Evolutionary conservation across 371 early-diverging fungal species (phyloP), one percentile per base, ranked within the genome.

Genomic region (Apophysomyces variabilis): DNA sequence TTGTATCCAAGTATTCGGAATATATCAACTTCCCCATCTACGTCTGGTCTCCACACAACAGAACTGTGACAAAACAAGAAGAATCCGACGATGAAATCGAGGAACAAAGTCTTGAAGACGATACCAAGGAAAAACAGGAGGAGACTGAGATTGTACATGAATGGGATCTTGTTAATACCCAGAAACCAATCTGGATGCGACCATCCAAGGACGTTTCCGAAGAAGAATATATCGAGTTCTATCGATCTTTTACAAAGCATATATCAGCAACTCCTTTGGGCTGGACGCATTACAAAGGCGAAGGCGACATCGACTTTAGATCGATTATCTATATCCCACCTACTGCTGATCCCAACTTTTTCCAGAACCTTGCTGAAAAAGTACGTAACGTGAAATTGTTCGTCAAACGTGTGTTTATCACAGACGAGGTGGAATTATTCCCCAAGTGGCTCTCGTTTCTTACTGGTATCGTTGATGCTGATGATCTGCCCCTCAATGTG

Each of bases 1-100:
- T 98, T 21, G 85, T 98, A 43, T 74, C 87, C 62, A 95, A 93
- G 70, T 91, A 98, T 80, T 95, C 95, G 50, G 92, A 93, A 77
- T 97, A 93, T 75, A 94, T 97, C 83, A 90, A 87, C 66, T 97
- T 96, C 85, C 96, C 96, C 37, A 96, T 99, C 75, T 90, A 90
- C 70, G 69, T 98, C 37, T 90, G 92, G 86, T 74, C 84, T 21
- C 73, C 74, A 0, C 77, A 80, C 64, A 83, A 86, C 26, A 80
- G 83, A 54, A 79, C 83, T 16, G 83, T 86, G 12, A 76, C 78
- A 39, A 72, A 78, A 41, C 73, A 76, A 12, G 66, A 67, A 36
- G 67, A 66, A n/a, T 58, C 77, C 66, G 71, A 64, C 43, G 66
- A 83, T 57, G 64, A 71, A 44, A 58, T 77, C 41, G 82, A 70